phyloP scores from a whole-genome alignment of 371 early-diverging fungal species.

The Rhizomucor pusillus region DNA sequence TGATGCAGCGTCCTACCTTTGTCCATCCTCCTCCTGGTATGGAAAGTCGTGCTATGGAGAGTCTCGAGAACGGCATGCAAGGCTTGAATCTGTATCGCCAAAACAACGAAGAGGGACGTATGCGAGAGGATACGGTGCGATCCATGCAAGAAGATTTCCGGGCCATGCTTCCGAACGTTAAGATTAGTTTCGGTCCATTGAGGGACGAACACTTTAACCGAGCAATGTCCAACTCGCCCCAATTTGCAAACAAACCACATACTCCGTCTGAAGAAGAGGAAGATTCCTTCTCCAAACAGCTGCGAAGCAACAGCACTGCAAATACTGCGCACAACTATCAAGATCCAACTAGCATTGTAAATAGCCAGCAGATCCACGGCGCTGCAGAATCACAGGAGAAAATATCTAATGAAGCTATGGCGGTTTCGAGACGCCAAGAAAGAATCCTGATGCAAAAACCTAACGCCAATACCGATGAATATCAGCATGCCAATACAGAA shows the following conservation, averaged over 20 bases:
- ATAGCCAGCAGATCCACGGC: too few species aligned
- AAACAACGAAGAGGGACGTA: neutral
- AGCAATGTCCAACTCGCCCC: constrained; percentile 10
- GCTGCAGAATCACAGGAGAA: too few species aligned
- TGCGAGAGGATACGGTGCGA: constrained; percentile 5
- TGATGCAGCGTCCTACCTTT: constrained; percentile 24
- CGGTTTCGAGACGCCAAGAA: too few species aligned
- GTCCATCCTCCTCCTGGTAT: constrained; percentile 17
- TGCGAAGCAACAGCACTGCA: too few species aligned
- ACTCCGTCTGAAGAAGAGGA: neutral
- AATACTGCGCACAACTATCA: too few species aligned
- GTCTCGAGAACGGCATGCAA: constrained; percentile 5
- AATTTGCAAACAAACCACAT: constrained; percentile 2
- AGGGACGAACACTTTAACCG: constrained; percentile 20
- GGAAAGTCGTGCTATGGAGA: constrained; percentile 4
- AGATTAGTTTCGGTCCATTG: constrained; percentile 60
- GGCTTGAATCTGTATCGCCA: constrained; percentile 6
- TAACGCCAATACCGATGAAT: constrained; percentile 8
- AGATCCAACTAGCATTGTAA: too few species aligned
- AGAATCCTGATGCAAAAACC: constrained; percentile 4
- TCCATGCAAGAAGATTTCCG: constrained; percentile 60
- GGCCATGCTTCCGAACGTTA: constrained; percentile 68
- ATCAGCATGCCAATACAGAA: neutral
- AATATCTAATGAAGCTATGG: too few species aligned
- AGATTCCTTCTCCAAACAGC: too few species aligned